Base-by-base conservation (phyloP, 371 early-diverging fungal species). In the Batrachochytrium dendrobatidis region DNA sequence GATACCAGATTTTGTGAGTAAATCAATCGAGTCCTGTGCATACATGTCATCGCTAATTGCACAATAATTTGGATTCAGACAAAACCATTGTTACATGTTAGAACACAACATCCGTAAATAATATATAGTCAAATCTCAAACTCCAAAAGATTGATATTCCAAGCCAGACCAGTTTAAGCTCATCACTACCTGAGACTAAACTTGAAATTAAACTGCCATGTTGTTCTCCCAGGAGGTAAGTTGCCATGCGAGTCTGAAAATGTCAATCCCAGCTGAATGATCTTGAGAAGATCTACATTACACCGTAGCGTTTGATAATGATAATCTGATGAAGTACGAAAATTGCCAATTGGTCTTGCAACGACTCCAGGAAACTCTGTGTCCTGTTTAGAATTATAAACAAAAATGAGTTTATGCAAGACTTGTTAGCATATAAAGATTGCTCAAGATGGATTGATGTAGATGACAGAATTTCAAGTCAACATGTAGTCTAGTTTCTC, bases 281-380 rank as follows among this genome's bases (percentile, higher is more conserved):
- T 89, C 69, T 91, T 96, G 50, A 99, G 82, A 46, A 99, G 77
- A 74, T 99, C 98, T 20, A 99, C 99, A 66, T 99, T 99, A 74
- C 97, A 96, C 63, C 99, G 81, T 56, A 99, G 70, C 20, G 97
- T 95, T 69, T 99, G 99, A 72, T 98, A 99, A 70, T 93, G 94
- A 68, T 93, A 96, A 74, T 97, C 96, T 3, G 94, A 84, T n/a
- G 91, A 86, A 5, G 94, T 91, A 55, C 79, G 80, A 67, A 99
- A 99, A 63, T 81, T 88, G 34, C 99, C 99, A 39, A 99, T 91
- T 10, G 99, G 99, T 65, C 98, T 82, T 10, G 98, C 99, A 22
- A 99, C 98, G 3, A 99, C 96, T 44, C 99, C 99, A 45, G 99
- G 99, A 67, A 99, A 99, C 74, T 99, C 99, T 7, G 99, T 99